Percentiles rank a stretch among this genome's conserved stretches.
phyloP scores from a whole-genome alignment of 768 basidiomycete genomes.

The Mycena crocata region DNA sequence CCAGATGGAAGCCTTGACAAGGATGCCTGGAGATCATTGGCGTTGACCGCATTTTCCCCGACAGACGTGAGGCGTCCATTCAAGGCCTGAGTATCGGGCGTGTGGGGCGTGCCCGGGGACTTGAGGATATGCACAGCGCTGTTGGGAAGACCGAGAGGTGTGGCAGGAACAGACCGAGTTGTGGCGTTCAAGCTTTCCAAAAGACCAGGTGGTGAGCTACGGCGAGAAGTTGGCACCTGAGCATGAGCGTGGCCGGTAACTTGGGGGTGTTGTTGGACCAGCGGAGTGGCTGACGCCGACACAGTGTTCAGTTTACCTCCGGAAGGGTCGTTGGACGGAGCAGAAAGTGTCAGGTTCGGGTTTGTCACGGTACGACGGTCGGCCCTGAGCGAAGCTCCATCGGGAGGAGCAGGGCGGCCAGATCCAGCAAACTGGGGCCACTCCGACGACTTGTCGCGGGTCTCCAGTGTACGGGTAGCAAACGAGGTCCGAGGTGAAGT shows the following conservation, averaged over 20 bases:
- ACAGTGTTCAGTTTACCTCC: constrained; percentile 57
- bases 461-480: constrained; percentile 63
- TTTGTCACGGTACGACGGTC: constrained; percentile 83
- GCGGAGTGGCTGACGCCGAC: constrained; percentile 74
- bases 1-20: constrained; percentile 73
- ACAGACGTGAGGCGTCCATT: constrained; percentile 72
- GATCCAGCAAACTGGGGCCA: constrained; percentile 91
- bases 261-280: constrained; percentile 72
- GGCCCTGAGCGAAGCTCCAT: constrained; percentile 62
- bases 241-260: constrained; percentile 48
- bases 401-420: constrained; percentile 62
- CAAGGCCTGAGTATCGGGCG: constrained; percentile 67
- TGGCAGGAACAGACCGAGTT: constrained; percentile 87
- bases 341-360: constrained; percentile 74
- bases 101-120: constrained; percentile 76
- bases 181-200: constrained; percentile 70
- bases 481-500: constrained; percentile 77
- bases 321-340: constrained; percentile 62
- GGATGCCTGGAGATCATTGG: constrained; percentile 75
- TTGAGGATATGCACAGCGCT: constrained; percentile 65
- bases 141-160: constrained; percentile 72
- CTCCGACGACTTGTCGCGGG: constrained; percentile 83
- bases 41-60: constrained; percentile 61
- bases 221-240: constrained; percentile 69
- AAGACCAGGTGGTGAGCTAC: constrained; percentile 77